A percentile compares a stretch with the other conserved stretches of the same genome.
These are phyloP conservation scores for Crataegus laevigata DNA, from an alignment of 306 rosid genomes.

Conservation along the genomic window DNA sequence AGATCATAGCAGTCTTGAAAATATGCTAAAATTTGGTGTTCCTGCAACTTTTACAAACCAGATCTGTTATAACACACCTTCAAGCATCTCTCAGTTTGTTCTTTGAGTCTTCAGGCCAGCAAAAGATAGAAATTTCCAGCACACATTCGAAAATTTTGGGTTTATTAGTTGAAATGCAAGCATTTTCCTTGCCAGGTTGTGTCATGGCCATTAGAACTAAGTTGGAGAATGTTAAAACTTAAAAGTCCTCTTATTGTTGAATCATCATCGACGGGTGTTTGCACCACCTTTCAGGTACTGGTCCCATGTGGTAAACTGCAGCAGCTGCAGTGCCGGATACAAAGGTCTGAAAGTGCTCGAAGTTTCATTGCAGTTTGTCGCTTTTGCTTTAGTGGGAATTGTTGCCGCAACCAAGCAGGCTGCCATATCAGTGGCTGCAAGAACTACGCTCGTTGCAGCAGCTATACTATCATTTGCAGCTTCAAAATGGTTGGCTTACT, in stretches of 20 bases:
- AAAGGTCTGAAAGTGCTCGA: slow-evolving; percentile 60
- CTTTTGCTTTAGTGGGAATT: slow-evolving; percentile 57
- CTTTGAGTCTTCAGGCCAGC: not conserved
- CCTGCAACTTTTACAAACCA: not conserved
- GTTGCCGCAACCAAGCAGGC: slow-evolving; percentile 58
- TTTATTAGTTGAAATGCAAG: not conserved
- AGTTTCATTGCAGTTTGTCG: slow-evolving; percentile 48
- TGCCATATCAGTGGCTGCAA: slow-evolving; percentile 27
- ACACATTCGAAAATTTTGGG: not conserved
- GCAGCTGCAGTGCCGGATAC: slow-evolving; percentile 69
- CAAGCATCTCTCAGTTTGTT: not conserved
- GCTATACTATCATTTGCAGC: slow-evolving; percentile 60
- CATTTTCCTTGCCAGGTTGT: not conserved
- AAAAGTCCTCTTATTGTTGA: not conserved
- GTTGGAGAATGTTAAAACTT: not conserved
- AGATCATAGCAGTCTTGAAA: not conserved
- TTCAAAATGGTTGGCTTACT: slow-evolving; percentile 70
- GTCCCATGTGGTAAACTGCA: slow-evolving; percentile 79
- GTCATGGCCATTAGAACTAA: not conserved
- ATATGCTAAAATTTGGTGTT: not conserved
- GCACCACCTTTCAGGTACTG: slow-evolving; percentile 46
- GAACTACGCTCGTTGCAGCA: slow-evolving; percentile 38
- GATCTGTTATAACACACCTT: not conserved
- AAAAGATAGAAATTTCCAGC: not conserved
- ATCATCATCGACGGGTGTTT: not conserved